Base-by-base conservation (phyloP, 306 rosid species). In the Argentina anserina region DNA sequence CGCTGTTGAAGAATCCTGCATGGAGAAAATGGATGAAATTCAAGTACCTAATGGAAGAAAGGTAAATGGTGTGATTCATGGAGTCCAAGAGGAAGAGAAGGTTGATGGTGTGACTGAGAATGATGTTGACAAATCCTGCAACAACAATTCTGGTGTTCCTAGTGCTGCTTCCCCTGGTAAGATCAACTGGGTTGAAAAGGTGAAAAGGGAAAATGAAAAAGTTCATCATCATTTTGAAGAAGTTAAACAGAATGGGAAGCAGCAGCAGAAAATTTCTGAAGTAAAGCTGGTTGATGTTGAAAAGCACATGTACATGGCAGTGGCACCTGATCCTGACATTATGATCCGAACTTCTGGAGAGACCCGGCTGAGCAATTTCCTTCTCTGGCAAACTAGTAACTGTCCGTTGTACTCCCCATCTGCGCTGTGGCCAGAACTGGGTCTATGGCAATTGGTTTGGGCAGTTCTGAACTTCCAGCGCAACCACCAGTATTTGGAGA, bases 341-440 rank as follows among this genome's bases (percentile, higher is more conserved):
- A 25, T 91, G 80, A 84, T 91, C 28, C 84, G 90, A 75, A 82
- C 87, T 66, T 84, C 88, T 0, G 97, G 97, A 0, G 95, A 87
- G 75, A 80, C 72, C 23, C 89, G 95, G 1, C 89, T 91, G 49
- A 87, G 95, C 76, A 91, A 87, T 80, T 88, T 91, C 75, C 95
- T 89, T 76, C 97, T 91, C 58, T 91, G 92, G 97, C 90, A 88
- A 78, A 86, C 92, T 64, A 65, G 82, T 65, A 47, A 76, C 65
- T 86, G 91, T 43, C 87, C 82, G n/a, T 78, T 90, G 81, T 86
- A 83, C 77, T 84, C 90, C 29, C 94, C 97, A 26, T 20, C 81
- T 10, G 89, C 84, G 1, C 89, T 91, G 40, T 91, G 97, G 97
- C 97, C 97, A 39, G 95, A 91, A 68, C 74, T 91, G 46, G 95